Evolutionary conservation across 352 stramenopile genomes (phyloP), one percentile per base, ranked within the genome.

Genomic region (Pythium chondricola): DNA sequence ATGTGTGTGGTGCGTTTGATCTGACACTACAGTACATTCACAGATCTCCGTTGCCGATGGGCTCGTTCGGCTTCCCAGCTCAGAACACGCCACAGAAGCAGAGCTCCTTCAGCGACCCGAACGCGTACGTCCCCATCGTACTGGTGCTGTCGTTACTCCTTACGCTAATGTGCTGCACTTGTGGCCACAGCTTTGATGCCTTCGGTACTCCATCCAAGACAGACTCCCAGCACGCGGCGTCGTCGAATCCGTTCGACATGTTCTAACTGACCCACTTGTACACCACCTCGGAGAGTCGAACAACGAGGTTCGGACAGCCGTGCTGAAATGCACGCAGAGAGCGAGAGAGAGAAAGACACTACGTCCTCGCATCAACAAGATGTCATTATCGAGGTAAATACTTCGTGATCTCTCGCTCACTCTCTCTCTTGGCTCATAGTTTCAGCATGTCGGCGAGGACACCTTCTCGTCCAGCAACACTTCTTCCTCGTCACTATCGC

Each of bases 181-280:
- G 10, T 56, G 18, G 20, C 17, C 13, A 17, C 43, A 85, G 74
- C 14, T 82, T 85, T 56, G 74, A 61, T n/a, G 61, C 67, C 36
- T 85, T 85, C 33, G 40, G 60, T 10, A 58, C 68, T 47, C 63
- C 72, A 13, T 56, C 67, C 42, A 48, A 47, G 39, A 13, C 71
- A 68, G 53, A 66, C 21, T 65, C 63, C 7, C 44, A 48, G 25
- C 48, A 57, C 5, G 59, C 67, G 16, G 59, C 68, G 33, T 51
- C 78, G 24, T 69, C 78, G 29, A 92, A 92, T 50, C 81, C 78
- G 42, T 89, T 92, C 61, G 81, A 92, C 57, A 78, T 92, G 73
- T 88, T 92, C 62, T 92, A 81, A 60, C n/a, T n/a, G n/a, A n/a
- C n/a, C n/a, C n/a, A n/a, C n/a, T n/a, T n/a, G n/a, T n/a, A n/a